Evolutionary conservation across 441 rosid genomes (phyloP).

Genomic region (Croton setiger): DNA sequence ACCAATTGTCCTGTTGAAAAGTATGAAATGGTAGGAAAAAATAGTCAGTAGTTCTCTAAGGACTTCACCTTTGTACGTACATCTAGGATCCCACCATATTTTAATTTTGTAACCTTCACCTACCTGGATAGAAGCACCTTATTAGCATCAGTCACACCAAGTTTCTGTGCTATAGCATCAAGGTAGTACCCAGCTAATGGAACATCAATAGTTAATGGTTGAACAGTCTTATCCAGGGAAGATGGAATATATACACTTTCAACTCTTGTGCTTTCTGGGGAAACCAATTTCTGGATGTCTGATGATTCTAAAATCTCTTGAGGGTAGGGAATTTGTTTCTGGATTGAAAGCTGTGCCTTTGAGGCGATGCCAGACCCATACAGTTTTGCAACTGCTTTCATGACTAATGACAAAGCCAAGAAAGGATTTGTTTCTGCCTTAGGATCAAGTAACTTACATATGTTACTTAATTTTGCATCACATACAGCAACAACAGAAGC

Average conservation of each 20-base stretch:
- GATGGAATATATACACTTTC: conserved; percentile 56
- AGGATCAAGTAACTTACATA: conserved; percentile 69
- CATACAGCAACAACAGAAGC: conserved; percentile 68
- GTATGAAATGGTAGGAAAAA: conserved; percentile 18
- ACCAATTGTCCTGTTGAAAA: conserved; percentile 67
- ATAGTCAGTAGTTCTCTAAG: not conserved
- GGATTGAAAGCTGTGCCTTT: conserved; percentile 49
- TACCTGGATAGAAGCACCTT: conserved; percentile 80
- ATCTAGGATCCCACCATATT: not conserved
- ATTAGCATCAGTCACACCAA: conserved; percentile 59
- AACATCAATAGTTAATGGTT: conserved; percentile 42
- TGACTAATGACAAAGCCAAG: conserved; percentile 51
- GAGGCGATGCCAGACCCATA: conserved; percentile 40
- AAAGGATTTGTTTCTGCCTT: conserved; percentile 61
- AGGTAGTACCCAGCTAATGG: conserved; percentile 55
- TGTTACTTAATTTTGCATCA: conserved; percentile 59
- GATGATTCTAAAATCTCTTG: conserved; percentile 41
- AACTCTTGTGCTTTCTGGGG: conserved; percentile 27
- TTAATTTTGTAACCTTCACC: conserved; percentile 14
- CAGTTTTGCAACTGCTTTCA: conserved; percentile 65
- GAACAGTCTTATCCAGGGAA: conserved; percentile 41
- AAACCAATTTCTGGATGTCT: conserved; percentile 36
- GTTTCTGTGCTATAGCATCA: conserved; percentile 67
- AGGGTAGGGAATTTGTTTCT: conserved; percentile 56
- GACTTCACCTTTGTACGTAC: not conserved